Evolutionary conservation across 352 stramenopile species (phyloP).

Genomic region (Pythium rhizo-oryzae): DNA sequence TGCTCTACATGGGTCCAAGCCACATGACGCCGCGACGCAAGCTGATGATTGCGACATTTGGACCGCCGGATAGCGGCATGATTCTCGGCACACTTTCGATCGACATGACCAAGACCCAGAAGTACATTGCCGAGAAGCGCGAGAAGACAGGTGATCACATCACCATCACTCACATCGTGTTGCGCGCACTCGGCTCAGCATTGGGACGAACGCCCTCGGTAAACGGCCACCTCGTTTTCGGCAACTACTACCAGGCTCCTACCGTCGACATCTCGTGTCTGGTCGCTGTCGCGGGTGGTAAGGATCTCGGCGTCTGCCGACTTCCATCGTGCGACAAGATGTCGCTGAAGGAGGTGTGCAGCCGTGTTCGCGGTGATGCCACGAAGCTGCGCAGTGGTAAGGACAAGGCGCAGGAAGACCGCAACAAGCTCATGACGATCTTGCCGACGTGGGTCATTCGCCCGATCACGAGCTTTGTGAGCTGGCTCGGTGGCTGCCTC

Average conservation of each 20-base stretch:
- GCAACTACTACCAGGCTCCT: constrained; percentile 64
- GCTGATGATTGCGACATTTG: constrained; percentile 74
- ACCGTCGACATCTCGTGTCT: constrained; percentile 72
- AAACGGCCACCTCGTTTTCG: constrained; percentile 76
- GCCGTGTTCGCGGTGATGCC: constrained; percentile 46
- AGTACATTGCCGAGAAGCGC: constrained; percentile 65
- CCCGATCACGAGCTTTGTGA: constrained; percentile 55
- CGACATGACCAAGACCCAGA: constrained; percentile 62
- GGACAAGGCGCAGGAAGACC: constrained; percentile 59
- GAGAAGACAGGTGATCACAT: constrained; percentile 49
- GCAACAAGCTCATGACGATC: constrained; percentile 64
- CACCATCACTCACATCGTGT: constrained; percentile 71
- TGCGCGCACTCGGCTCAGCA: constrained; percentile 55
- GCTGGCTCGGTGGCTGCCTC: constrained; percentile 63
- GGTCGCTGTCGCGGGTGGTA: constrained; percentile 55
- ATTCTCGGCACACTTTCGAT: constrained; percentile 73
- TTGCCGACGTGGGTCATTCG: constrained; percentile 62
- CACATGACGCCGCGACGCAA: constrained; percentile 62
- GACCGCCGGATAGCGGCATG: constrained; percentile 57
- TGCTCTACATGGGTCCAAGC: constrained; percentile 60
- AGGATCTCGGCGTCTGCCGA: constrained; percentile 61
- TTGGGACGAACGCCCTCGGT: constrained; percentile 56
- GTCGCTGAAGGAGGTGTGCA: constrained; percentile 52
- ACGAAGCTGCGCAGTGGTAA: constrained; percentile 55
- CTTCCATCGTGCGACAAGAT: constrained; percentile 57